These are phyloP conservation scores for Cystobasidiaceae sp. DNA, from an alignment of 1,284 basidiomycete genomes.

Conservation along the genomic window DNA sequence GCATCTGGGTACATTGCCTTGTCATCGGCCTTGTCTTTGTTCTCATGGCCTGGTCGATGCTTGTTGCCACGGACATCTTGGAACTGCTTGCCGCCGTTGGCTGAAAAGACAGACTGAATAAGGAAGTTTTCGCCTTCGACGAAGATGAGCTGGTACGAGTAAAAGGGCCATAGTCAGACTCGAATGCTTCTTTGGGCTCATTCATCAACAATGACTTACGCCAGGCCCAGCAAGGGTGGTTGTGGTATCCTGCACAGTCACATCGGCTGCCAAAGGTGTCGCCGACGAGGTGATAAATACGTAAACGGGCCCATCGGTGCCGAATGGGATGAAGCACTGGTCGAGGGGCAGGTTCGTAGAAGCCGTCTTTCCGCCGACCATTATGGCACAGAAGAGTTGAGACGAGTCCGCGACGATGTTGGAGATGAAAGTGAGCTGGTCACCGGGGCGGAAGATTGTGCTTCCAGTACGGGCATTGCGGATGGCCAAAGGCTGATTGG, in stretches of 20 bases:
- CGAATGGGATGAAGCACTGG: conserved; percentile 59
- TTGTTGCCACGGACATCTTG: not conserved
- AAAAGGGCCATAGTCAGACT: not conserved
- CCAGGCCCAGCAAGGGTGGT: conserved; percentile 63
- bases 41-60: not conserved
- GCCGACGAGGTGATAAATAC: conserved; percentile 58
- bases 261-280: conserved; percentile 59
- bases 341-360: conserved; percentile 58
- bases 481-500: conserved; percentile 59
- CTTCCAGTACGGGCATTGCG: conserved; percentile 56
- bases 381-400: conserved; percentile 62
- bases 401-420: conserved; percentile 42
- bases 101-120: not conserved
- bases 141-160: not conserved
- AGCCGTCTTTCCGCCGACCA: conserved; percentile 58
- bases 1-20: not conserved
- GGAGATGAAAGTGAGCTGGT: conserved; percentile 59
- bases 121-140: not conserved
- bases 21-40: not conserved
- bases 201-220: conserved; percentile 25
- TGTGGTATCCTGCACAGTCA: conserved; percentile 57
- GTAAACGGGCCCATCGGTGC: conserved; percentile 60
- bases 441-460: conserved; percentile 53
- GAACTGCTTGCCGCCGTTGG: not conserved
- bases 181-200: not conserved